Percentiles rank a stretch among this genome's conserved stretches.
Evolutionary conservation across 768 basidiomycete genomes (phyloP).

Genomic region (Termitomyces sp.): DNA sequence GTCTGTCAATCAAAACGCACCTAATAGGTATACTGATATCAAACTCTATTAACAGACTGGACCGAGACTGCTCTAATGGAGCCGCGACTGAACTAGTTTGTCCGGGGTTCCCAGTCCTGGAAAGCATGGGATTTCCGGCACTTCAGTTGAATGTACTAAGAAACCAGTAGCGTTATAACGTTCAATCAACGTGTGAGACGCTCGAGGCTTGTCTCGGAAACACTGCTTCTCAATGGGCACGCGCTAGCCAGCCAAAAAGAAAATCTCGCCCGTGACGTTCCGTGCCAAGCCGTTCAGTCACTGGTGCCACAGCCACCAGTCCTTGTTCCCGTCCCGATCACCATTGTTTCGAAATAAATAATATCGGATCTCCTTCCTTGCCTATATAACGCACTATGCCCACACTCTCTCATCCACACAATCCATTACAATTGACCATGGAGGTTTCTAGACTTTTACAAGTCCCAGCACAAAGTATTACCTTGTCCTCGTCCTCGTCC

Average conservation of each 20-base stretch:
- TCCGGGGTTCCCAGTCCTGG: neutral
- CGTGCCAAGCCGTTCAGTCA: neutral
- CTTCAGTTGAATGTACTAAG: neutral
- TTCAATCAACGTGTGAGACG: neutral
- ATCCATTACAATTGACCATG: conserved; percentile 3
- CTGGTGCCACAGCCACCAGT: conserved; percentile 7
- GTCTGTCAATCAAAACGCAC: neutral
- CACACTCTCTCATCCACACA: neutral
- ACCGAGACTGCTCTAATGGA: neutral
- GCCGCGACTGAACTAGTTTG: neutral
- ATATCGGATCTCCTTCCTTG: neutral
- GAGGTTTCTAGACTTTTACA: conserved; percentile 4
- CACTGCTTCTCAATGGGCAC: neutral
- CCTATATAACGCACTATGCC: neutral
- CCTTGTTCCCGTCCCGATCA: conserved; percentile 4
- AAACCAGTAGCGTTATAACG: neutral
- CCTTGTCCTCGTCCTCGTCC: neutral
- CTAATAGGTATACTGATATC: neutral
- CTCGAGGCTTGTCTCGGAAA: neutral
- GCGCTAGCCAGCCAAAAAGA: neutral
- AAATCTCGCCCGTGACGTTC: neutral
- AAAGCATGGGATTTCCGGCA: neutral
- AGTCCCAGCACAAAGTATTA: neutral
- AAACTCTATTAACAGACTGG: neutral
- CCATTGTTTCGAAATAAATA: neutral